Percentiles rank a stretch among this genome's conserved stretches.
Evolutionary conservation across 106 monocot species (phyloP).

Genomic region (Agapanthus africanus): DNA sequence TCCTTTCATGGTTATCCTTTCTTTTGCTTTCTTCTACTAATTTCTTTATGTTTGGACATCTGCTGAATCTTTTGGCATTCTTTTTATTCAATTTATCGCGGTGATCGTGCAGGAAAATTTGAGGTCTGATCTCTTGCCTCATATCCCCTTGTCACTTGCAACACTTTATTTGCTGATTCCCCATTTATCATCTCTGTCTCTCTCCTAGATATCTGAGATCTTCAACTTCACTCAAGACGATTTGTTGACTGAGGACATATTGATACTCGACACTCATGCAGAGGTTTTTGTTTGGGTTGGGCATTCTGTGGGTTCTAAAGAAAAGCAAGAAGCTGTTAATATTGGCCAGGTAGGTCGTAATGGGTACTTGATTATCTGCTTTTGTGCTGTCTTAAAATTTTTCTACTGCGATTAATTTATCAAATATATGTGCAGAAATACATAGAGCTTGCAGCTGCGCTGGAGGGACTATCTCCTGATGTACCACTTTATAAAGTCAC

Average conservation of each 20-base stretch:
- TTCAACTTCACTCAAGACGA: constrained; percentile 94
- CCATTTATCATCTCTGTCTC: neutral
- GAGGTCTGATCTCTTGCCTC: constrained; percentile 43
- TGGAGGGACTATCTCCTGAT: constrained; percentile 72
- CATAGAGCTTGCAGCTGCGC: constrained; percentile 53
- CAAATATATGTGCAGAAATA: constrained; percentile 58
- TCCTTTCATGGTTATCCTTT: neutral
- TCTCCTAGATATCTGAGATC: constrained; percentile 62
- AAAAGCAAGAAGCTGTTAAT: constrained; percentile 80
- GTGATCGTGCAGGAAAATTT: constrained; percentile 61
- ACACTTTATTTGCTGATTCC: neutral
- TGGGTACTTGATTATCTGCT: neutral
- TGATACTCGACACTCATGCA: constrained; percentile 79
- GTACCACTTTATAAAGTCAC: constrained; percentile 85
- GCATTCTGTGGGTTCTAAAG: constrained; percentile 68
- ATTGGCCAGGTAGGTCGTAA: constrained; percentile 67
- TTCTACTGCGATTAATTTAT: neutral
- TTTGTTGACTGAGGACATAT: constrained; percentile 78
- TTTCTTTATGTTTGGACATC: constrained; percentile 1
- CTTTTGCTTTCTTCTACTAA: constrained; percentile 8
- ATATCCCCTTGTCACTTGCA: neutral
- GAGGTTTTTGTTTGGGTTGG: constrained; percentile 99
- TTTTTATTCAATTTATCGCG: constrained; percentile 5
- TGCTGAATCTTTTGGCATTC: constrained; percentile 7
- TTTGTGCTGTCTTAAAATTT: neutral